Percentiles rank a stretch among this genome's conserved stretches.
These are phyloP conservation scores for Brassica carinata DNA, from an alignment of 345 rosid genomes.

Conservation along the genomic window DNA sequence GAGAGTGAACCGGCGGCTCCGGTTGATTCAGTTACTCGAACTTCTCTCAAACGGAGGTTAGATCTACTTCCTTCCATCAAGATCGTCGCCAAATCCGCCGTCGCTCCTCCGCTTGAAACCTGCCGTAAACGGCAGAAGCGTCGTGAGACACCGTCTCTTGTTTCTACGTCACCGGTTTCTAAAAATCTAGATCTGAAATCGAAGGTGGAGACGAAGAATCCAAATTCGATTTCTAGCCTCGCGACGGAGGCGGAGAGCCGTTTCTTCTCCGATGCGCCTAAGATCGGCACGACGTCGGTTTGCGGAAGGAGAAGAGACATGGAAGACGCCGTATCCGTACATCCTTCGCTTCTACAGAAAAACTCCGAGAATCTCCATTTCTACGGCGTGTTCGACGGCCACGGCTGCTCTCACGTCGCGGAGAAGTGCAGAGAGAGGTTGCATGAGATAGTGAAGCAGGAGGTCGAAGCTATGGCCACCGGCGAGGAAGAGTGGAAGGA, in stretches of 20 bases:
- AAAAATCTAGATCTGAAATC: conserved; percentile 5
- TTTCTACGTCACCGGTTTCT: neutral
- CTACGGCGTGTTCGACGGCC: conserved; percentile 92
- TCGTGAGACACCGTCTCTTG: conserved; percentile 20
- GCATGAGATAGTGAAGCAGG: conserved; percentile 44
- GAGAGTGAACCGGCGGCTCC: conserved; percentile 63
- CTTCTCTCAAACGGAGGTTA: conserved; percentile 55
- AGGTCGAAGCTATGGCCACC: conserved; percentile 20
- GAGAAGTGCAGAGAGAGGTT: conserved; percentile 42
- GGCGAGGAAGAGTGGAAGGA: conserved; percentile 55
- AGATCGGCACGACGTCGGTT: conserved; percentile 79
- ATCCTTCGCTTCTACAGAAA: conserved; percentile 41
- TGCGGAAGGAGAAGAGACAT: conserved; percentile 92
- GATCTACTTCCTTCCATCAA: conserved; percentile 64
- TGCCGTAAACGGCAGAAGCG: conserved; percentile 57
- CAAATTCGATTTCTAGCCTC: neutral
- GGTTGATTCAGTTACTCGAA: conserved; percentile 53
- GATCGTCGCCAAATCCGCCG: conserved; percentile 51
- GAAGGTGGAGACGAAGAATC: neutral
- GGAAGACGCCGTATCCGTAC: conserved; percentile 90
- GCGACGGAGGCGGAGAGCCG: conserved; percentile 12
- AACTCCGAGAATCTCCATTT: conserved; percentile 45
- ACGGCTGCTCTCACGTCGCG: conserved; percentile 95
- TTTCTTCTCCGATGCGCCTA: conserved; percentile 39
- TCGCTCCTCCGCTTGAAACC: conserved; percentile 42